Conservation (phyloP, 192 early-diverging fungal species). For the Chytriomyces confervae region DNA sequence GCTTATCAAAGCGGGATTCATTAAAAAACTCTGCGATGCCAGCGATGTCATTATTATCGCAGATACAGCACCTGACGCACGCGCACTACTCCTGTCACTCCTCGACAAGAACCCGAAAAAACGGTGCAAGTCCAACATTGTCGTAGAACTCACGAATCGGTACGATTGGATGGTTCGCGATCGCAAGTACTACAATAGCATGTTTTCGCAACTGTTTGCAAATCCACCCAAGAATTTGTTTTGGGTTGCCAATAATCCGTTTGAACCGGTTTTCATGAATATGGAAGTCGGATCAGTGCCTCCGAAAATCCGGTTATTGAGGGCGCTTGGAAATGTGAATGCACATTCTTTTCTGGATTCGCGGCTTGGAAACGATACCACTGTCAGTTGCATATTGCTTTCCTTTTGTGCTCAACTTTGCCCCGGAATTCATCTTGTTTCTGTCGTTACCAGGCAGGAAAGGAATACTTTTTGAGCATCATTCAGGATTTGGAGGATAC, state of each 20-base stretch:
- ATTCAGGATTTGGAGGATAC: background rate
- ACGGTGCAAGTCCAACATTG: conserved; percentile 14
- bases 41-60: conserved; percentile 11
- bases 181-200: background rate
- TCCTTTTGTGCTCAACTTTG: no score
- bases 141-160: conserved; percentile 17
- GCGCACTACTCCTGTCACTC: background rate
- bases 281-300: background rate
- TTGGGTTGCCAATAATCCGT: conserved; percentile 23
- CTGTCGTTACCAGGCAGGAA: background rate
- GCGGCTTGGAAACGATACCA: background rate
- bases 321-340: conserved; percentile 6
- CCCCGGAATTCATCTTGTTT: background rate
- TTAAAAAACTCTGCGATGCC: background rate
- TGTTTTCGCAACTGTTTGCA: background rate
- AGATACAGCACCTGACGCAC: conserved; percentile 10
- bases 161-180: conserved; percentile 21
- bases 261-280: conserved; percentile 1
- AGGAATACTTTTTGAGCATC: background rate
- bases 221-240: background rate
- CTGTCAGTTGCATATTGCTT: background rate
- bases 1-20: background rate
- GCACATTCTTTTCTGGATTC: background rate
- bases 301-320: background rate
- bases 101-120: background rate